Evolutionary conservation across 768 basidiomycete species (phyloP).

Genomic region (Royoungia palumana): DNA sequence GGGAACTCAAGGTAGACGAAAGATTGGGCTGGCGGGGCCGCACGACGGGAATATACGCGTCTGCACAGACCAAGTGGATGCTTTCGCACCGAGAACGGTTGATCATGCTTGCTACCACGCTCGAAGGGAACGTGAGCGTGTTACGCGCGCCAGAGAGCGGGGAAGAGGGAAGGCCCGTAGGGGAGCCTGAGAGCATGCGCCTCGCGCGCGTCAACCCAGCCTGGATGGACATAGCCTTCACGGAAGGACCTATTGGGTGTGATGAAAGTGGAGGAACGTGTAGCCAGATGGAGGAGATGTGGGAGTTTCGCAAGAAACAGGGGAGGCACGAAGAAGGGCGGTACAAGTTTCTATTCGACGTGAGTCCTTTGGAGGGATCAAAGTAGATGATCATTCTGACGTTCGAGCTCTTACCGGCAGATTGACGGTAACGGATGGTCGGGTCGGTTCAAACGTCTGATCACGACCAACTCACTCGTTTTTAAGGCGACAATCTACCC

Average conservation of each 20-base stretch:
- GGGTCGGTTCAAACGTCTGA: constrained; percentile 61
- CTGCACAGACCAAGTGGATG: constrained; percentile 42
- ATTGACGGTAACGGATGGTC: constrained; percentile 70
- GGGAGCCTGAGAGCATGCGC: constrained; percentile 30
- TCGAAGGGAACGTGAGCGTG: constrained; percentile 38
- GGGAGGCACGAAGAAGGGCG: constrained; percentile 46
- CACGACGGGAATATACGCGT: constrained; percentile 61
- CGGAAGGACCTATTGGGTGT: constrained; percentile 44
- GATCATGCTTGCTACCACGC: constrained; percentile 40
- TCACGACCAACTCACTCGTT: constrained; percentile 58
- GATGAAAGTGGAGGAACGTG: constrained; percentile 34
- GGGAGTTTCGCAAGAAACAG: constrained; percentile 49
- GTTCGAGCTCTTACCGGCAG: constrained; percentile 15
- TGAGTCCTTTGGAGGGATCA: constrained; percentile 24
- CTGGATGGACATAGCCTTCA: constrained; percentile 60
- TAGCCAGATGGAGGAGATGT: constrained; percentile 40
- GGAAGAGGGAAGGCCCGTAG: constrained; percentile 31
- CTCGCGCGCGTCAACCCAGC: constrained; percentile 48
- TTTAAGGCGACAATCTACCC: constrained; percentile 73
- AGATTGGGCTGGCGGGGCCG: constrained; percentile 70
- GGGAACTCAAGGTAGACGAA: constrained; percentile 61
- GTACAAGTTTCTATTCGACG: constrained; percentile 61
- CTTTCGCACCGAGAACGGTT: constrained; percentile 49
- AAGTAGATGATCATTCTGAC: no score
- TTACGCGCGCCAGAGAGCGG: constrained; percentile 30